Base-by-base conservation (phyloP, 176 grass and related monocot genomes). In the Aegilops bicornis region DNA sequence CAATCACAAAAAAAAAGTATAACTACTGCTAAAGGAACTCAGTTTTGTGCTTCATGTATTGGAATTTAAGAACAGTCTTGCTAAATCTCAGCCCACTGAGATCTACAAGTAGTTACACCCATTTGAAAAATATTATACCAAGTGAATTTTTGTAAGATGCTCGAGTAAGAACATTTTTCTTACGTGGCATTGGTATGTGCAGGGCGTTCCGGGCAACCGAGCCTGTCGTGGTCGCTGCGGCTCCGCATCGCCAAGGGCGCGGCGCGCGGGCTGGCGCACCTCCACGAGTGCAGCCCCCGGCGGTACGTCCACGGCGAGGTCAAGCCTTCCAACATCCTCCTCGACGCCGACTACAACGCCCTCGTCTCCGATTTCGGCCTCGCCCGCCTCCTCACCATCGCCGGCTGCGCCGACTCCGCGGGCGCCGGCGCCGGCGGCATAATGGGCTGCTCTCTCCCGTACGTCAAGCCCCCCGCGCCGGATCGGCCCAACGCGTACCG, bases 221-320 rank as follows among this genome's bases (percentile, higher is more conserved):
- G 32, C 66, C 84, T 98, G 36, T 79, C 89, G 3, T 98, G 96
- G 96, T 31, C 81, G 25, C 13, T 76, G 31, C 89, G 96, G 32
- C 80, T 98, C 9, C 79, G 74, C 66, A 94, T 95, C 64, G 88
- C 94, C 70, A 91, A 86, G 62, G 90, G 91, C 8, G 81, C 77
- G 3, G 96, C 96, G 1, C 86, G 86, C 25, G 96, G 93, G 7
- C 81, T 98, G 61, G 91, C 96, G 10, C 85, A 95, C 89, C 83
- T 98, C 56, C 96, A 98, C 75, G 93, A 98, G 79, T 95, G 90
- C 84, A 92, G 93, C 80, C 93, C 93, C 3, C 91, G 93, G 29
- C 89, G 92, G 81, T 92, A 92, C 50, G 91, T 91, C 54, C 96
- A 98, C 69, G 93, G 96, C 15, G 91, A 87, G 86, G 84, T 98